These are phyloP conservation scores for Heliocybe sulcata DNA, from an alignment of 1,284 basidiomycete species.

Conservation along the genomic window DNA sequence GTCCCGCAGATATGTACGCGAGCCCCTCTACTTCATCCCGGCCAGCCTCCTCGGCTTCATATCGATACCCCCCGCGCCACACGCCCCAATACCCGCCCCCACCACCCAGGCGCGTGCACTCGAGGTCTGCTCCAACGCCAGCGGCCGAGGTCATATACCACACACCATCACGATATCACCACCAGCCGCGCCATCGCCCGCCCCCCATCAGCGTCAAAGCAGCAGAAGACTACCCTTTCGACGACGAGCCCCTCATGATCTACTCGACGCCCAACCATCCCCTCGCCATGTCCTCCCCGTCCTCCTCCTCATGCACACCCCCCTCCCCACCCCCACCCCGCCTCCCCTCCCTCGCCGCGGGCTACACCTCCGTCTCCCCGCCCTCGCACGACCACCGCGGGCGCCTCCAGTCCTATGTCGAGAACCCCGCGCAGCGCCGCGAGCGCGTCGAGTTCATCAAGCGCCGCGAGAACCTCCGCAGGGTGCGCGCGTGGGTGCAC, in stretches of 20 bases:
- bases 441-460: conserved; percentile 27
- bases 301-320: not conserved
- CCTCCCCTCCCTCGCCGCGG: not conserved
- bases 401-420: conserved; percentile 19
- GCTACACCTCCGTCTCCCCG: not conserved
- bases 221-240: not conserved
- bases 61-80: conserved; percentile 1
- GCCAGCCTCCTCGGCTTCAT: not conserved
- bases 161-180: not conserved
- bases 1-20: not conserved
- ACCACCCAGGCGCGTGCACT: not conserved
- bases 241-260: not conserved
- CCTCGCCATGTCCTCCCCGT: not conserved
- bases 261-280: not conserved
- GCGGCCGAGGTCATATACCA: not conserved
- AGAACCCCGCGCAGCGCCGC: conserved; percentile 17
- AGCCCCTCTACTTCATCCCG: not conserved
- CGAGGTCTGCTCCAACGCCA: not conserved
- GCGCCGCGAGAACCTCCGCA: conserved; percentile 24
- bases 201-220: no score
- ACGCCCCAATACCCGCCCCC: not conserved
- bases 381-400: conserved; percentile 17
- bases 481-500: conserved; percentile 27
- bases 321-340: not conserved
- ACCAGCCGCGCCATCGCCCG: not conserved